Evolutionary conservation across 805 yeast species (phyloP).

Genomic region (Cyberlindnera euphorbiae): DNA sequence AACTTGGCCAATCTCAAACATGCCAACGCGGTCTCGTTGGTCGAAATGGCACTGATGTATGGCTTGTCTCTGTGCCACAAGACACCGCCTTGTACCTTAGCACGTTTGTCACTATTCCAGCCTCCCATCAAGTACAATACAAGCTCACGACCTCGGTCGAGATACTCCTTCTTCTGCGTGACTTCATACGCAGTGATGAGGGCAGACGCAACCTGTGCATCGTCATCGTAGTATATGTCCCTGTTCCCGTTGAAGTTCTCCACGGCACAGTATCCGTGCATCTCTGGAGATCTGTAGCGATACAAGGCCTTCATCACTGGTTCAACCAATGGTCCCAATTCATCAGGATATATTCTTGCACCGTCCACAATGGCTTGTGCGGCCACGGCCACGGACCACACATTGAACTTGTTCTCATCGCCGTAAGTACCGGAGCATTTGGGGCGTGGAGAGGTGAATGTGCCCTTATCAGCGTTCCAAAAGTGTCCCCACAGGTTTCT

Average conservation of each 20-base stretch:
- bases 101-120: constrained; percentile 34
- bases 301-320: constrained; percentile 47
- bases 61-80: constrained; percentile 60
- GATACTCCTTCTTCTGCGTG: constrained; percentile 47
- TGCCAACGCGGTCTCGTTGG: constrained; percentile 62
- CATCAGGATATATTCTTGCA: constrained; percentile 43
- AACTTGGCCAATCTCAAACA: constrained; percentile 52
- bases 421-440: constrained; percentile 41
- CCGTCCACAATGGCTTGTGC: constrained; percentile 67
- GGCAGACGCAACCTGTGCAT: constrained; percentile 68
- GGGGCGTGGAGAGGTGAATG: constrained; percentile 24
- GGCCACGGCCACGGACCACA: constrained; percentile 68
- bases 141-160: constrained; percentile 53
- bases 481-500: constrained; percentile 19
- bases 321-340: constrained; percentile 47
- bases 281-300: constrained; percentile 44
- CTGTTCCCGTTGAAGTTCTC: constrained; percentile 52
- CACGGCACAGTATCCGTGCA: constrained; percentile 61
- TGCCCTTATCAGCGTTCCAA: constrained; percentile 21
- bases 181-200: constrained; percentile 64
- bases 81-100: constrained; percentile 48
- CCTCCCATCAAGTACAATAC: constrained; percentile 63
- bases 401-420: constrained; percentile 48
- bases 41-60: constrained; percentile 61
- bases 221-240: constrained; percentile 70